These are phyloP conservation scores for Kwoniella botswanensis DNA, from an alignment of 768 basidiomycete species.

Conservation along the genomic window DNA sequence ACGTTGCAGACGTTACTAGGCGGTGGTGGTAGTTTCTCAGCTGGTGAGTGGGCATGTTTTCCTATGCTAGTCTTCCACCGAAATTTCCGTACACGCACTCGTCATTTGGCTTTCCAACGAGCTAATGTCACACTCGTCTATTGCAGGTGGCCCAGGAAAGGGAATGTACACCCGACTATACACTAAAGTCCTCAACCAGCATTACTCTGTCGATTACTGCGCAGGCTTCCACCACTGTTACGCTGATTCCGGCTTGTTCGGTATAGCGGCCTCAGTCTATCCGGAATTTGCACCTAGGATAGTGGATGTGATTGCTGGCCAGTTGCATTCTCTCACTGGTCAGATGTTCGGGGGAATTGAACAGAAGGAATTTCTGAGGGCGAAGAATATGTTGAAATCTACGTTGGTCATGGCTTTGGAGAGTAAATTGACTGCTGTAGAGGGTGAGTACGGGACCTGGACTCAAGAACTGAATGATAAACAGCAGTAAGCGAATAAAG, in stretches of 20 bases:
- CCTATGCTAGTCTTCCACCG: too few relatives aligned
- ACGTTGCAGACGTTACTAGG: constrained; percentile 94
- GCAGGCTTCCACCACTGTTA: constrained; percentile 98
- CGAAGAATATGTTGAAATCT: constrained; percentile 94
- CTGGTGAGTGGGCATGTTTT: constrained; percentile 63
- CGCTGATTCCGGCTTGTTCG: constrained; percentile 89
- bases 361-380: constrained; percentile 73
- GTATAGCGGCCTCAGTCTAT: constrained; percentile 84
- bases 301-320: constrained; percentile 81
- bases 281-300: constrained; percentile 68
- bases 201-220: constrained; percentile 91
- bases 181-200: constrained; percentile 92
- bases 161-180: constrained; percentile 99
- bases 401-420: constrained; percentile 94
- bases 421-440: constrained; percentile 64
- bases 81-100: too few relatives aligned
- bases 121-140: not conserved
- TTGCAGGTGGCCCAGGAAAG: constrained; percentile 87
- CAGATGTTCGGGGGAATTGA: constrained; percentile 56
- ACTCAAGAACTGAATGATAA: not conserved
- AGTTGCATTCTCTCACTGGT: constrained; percentile 78
- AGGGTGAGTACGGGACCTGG: constrained; percentile 56
- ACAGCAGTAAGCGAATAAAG: not conserved
- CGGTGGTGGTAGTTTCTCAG: constrained; percentile 95
- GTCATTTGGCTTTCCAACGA: too few relatives aligned